Conservation (phyloP, 805 yeast species). For the Metschnikowia arizonensis region DNA sequence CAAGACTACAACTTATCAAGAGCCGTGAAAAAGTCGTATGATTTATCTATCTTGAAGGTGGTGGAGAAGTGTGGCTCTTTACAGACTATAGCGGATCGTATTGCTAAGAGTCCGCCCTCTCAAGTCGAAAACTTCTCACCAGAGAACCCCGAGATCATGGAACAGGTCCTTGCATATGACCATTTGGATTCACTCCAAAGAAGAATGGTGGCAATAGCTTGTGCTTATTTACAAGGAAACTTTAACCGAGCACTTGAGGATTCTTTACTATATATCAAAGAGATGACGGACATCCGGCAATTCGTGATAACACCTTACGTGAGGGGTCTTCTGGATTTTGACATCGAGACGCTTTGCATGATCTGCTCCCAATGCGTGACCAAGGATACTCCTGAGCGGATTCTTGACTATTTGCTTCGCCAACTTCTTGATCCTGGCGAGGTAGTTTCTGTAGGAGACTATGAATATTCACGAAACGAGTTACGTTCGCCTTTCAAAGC, state of each 20-base stretch:
- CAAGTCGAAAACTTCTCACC: not conserved
- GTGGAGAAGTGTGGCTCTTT: conserved; percentile 2
- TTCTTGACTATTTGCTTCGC: conserved; percentile 7
- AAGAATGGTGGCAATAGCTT: conserved; percentile 1
- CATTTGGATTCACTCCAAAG: not conserved
- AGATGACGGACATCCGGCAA: conserved; percentile 3
- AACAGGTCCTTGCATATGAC: not conserved
- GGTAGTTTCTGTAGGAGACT: conserved; percentile 4
- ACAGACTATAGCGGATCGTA: not conserved
- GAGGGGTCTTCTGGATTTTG: conserved; percentile 12
- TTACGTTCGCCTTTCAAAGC: conserved; percentile 1
- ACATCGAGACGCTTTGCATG: conserved; percentile 10
- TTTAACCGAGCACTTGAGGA: not conserved
- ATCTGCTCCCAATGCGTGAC: conserved; percentile 9
- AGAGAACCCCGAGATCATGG: not conserved
- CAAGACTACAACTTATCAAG: not conserved
- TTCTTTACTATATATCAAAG: conserved; percentile 1
- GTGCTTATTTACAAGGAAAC: not conserved
- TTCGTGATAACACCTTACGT: not conserved
- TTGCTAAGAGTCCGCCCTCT: not conserved
- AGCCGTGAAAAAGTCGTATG: not conserved
- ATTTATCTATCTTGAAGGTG: not conserved
- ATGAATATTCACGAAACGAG: conserved; percentile 3
- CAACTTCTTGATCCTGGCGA: conserved; percentile 8
- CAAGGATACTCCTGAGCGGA: not conserved